Evolutionary conservation across 169 alveolate species (phyloP).

Genomic region (Ichthyophthirius multifiliis): DNA sequence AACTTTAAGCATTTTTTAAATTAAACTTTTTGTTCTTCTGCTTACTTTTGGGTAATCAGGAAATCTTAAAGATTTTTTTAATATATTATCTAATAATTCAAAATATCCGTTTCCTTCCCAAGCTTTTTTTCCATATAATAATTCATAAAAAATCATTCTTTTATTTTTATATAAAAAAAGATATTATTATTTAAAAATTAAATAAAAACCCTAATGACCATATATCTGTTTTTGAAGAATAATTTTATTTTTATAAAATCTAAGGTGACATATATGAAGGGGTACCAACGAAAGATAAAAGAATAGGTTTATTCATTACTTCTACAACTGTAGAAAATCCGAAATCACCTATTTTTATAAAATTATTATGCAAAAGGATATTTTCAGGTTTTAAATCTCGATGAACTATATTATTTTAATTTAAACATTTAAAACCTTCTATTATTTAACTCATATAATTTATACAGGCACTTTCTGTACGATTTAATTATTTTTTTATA

Average conservation of each 20-base stretch:
- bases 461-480: neutral
- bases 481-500: neutral
- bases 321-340: conserved; percentile 35
- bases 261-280: conserved; percentile 38
- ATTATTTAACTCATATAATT: neutral
- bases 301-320: conserved; percentile 13
- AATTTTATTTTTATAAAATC: conserved; percentile 20
- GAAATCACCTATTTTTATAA: conserved; percentile 32
- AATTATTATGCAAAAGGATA: conserved; percentile 21
- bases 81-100: neutral
- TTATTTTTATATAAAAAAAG: neutral
- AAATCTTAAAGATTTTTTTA: neutral
- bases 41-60: neutral
- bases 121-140: neutral
- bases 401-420: conserved; percentile 27
- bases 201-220: conserved; percentile 31
- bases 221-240: conserved; percentile 28
- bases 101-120: conserved; percentile 1
- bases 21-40: neutral
- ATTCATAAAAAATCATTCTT: conserved; percentile 6
- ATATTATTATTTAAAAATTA: neutral
- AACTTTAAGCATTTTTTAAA: neutral
- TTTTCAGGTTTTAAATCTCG: conserved; percentile 47
- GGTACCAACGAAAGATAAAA: conserved; percentile 23
- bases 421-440: conserved; percentile 9